These are phyloP conservation scores for Chytriomyces confervae DNA, from an alignment of 192 early-diverging fungal genomes.

Conservation along the genomic window DNA sequence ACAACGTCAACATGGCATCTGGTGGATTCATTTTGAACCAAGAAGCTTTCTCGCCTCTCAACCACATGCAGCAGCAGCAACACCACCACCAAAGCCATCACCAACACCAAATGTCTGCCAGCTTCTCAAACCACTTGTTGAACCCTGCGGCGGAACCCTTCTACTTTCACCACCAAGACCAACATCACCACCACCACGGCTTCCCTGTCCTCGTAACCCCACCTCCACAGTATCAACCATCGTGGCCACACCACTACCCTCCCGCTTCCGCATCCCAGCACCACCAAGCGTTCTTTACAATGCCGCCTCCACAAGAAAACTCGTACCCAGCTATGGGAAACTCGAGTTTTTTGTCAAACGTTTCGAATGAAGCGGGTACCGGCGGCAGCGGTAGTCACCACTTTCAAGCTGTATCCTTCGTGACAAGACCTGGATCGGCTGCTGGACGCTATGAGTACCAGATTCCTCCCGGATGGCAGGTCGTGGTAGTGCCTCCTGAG, in stretches of 20 bases:
- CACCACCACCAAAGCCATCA: background rate
- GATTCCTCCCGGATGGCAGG: constrained; percentile 24
- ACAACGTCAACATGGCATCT: background rate
- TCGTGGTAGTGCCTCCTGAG: constrained; percentile 9
- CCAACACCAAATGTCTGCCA: background rate
- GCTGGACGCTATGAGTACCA: background rate
- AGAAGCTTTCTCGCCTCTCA: background rate
- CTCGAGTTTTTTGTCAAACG: background rate
- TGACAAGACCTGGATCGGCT: background rate
- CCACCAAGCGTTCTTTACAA: background rate
- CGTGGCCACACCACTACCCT: background rate
- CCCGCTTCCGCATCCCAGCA: background rate
- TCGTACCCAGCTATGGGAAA: background rate
- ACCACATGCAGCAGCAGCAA: background rate
- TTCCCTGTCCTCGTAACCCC: background rate
- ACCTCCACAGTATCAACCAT: constrained; percentile 7
- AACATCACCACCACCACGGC: background rate
- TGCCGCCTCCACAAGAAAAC: background rate
- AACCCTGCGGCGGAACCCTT: too few species aligned
- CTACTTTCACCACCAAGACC: background rate
- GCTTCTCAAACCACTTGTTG: too few species aligned
- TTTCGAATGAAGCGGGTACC: background rate
- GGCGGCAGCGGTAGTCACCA: background rate
- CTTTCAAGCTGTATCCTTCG: background rate
- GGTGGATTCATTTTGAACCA: background rate